Conservation (phyloP, 116 monocot genomes). For the Trichopus zeylanicus region DNA sequence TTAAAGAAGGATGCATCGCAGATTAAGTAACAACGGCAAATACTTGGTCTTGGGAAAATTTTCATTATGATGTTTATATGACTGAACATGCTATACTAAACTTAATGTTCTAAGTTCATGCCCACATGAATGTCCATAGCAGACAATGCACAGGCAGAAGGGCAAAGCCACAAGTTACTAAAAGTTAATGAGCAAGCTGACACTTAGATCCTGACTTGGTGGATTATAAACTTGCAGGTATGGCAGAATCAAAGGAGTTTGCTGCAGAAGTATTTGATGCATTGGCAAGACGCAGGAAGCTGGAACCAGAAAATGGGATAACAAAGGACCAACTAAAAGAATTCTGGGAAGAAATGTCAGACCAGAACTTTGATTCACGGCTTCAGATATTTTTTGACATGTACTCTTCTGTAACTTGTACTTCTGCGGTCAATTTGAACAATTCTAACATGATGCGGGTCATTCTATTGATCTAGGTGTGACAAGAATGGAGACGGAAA, state of each 20-base stretch:
- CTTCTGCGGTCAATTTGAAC: background rate
- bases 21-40: too few species aligned
- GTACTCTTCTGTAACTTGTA: constrained; percentile 24
- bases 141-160: too few species aligned
- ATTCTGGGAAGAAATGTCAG: constrained; percentile 88
- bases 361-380: constrained; percentile 87
- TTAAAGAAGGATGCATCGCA: too few species aligned
- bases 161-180: too few species aligned
- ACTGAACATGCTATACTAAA: too few species aligned
- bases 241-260: constrained; percentile 73
- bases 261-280: constrained; percentile 69
- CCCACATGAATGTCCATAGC: too few species aligned
- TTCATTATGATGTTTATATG: too few species aligned
- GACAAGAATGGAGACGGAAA: constrained; percentile 91
- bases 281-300: constrained; percentile 50
- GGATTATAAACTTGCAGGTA: too few species aligned
- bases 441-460: background rate
- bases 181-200: too few species aligned
- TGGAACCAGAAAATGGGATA: constrained; percentile 40
- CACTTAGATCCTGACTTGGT: too few species aligned
- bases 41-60: too few species aligned
- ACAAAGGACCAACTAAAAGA: constrained; percentile 52
- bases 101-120: too few species aligned
- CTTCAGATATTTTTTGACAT: constrained; percentile 95
- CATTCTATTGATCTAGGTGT: constrained; percentile 40